Conservation (phyloP, 2,329 filamentous ascomycete species). For the Ophidiomyces ophidiicola region DNA sequence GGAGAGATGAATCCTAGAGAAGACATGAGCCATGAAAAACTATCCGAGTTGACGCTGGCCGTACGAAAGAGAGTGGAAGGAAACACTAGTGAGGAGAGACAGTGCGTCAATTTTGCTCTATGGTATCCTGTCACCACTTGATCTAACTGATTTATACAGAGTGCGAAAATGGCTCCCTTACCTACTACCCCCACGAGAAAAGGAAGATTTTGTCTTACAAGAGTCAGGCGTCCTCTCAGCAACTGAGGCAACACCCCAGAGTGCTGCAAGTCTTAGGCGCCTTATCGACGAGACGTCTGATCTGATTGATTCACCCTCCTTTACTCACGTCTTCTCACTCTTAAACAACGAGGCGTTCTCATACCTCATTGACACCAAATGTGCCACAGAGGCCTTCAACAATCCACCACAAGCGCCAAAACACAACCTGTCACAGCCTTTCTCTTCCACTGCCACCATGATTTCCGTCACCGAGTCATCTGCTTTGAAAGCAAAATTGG, state of each 20-base stretch:
- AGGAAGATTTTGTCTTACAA: conserved; percentile 71
- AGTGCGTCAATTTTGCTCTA: conserved; percentile 25
- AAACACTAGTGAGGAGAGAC: conserved; percentile 50
- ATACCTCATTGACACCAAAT: conserved; percentile 67
- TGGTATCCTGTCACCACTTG: conserved; percentile 8
- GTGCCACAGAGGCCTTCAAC: conserved; percentile 69
- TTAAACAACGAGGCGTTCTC: conserved; percentile 82
- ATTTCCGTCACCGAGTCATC: conserved; percentile 20
- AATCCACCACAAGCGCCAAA: conserved; percentile 30
- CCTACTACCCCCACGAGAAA: conserved; percentile 63
- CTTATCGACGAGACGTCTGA: conserved; percentile 93
- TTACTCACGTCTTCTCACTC: conserved; percentile 71
- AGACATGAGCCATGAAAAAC: conserved; percentile 65
- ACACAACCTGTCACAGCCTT: conserved; percentile 36
- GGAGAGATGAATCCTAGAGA: conserved; percentile 80
- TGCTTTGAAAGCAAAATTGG: conserved; percentile 54
- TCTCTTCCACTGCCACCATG: conserved; percentile 34
- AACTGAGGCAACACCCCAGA: conserved; percentile 28
- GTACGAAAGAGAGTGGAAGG: conserved; percentile 80
- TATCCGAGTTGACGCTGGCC: conserved; percentile 69
- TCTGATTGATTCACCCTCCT: conserved; percentile 84
- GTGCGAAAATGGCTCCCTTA: conserved; percentile 65
- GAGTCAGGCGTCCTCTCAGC: conserved; percentile 62
- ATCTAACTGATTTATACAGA: conserved; percentile 23
- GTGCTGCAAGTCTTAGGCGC: conserved; percentile 52